Conservation (phyloP, 176 grass and related monocot species). For the Musa itinerans region DNA sequence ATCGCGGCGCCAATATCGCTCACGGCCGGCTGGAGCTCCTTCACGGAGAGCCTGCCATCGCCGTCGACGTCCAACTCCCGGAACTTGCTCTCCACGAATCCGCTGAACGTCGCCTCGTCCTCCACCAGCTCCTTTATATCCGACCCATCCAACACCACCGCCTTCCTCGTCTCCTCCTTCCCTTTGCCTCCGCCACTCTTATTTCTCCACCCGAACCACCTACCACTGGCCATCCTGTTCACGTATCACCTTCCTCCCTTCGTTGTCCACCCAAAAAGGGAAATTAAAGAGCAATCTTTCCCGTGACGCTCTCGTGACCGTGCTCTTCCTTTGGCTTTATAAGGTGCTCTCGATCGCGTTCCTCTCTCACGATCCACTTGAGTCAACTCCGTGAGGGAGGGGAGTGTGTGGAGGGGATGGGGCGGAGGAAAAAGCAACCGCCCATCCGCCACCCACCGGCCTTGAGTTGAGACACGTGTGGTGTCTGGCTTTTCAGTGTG, state of each 20-base stretch:
- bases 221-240: slow-evolving; percentile 36
- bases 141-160: slow-evolving; percentile 57
- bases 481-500: background rate
- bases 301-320: background rate
- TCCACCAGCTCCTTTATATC: slow-evolving; percentile 75
- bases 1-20: slow-evolving; percentile 57
- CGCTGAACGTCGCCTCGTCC: slow-evolving; percentile 62
- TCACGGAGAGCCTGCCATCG: slow-evolving; percentile 46
- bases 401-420: background rate
- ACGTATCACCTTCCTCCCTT: background rate
- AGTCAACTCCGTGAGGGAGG: background rate
- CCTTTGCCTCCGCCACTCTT: slow-evolving; percentile 4
- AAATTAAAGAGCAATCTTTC: background rate
- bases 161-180: slow-evolving; percentile 15
- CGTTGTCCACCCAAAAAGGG: background rate
- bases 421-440: background rate
- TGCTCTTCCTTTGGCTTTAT: background rate
- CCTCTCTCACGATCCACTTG: too few species aligned
- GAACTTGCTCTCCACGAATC: slow-evolving; percentile 65
- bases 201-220: slow-evolving; percentile 35
- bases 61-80: slow-evolving; percentile 45
- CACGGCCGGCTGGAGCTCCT: slow-evolving; percentile 63
- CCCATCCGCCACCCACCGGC: slow-evolving; percentile 12
- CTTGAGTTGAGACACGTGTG: slow-evolving; percentile 11
- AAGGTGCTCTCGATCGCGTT: background rate